Conservation (phyloP, 73 alveolate species). For the Tetrahymena elliotti region DNA sequence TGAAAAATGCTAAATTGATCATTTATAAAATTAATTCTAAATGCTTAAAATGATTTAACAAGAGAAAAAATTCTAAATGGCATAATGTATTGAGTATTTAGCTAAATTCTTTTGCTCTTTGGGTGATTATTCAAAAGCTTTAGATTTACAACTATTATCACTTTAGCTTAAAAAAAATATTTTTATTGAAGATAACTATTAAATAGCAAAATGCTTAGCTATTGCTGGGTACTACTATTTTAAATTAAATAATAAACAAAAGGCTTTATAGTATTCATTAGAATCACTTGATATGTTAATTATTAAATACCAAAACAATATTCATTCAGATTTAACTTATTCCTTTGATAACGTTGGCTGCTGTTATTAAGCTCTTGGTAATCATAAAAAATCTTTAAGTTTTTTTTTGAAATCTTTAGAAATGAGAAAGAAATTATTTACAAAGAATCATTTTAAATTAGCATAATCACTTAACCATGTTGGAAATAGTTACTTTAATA, state of each 20-base stretch:
- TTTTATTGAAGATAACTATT: not conserved
- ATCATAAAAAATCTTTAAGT: not conserved
- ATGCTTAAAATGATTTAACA: too few relatives aligned
- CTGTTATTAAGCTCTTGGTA: not conserved
- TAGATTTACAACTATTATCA: not conserved
- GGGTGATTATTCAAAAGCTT: too few relatives aligned
- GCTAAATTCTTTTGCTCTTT: too few relatives aligned
- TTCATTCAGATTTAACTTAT: not conserved
- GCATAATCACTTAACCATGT: not conserved
- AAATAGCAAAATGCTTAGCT: not conserved
- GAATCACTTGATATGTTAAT: not conserved
- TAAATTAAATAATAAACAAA: too few relatives aligned
- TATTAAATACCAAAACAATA: not conserved
- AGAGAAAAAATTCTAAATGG: too few relatives aligned
- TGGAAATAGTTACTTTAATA: not conserved
- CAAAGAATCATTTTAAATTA: too few relatives aligned
- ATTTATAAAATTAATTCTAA: too few relatives aligned
- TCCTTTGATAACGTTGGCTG: not conserved
- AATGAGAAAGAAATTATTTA: not conserved
- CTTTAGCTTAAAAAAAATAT: not conserved
- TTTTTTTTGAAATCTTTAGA: not conserved
- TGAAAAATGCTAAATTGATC: too few relatives aligned
- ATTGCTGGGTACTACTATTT: not conserved
- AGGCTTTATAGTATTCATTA: not conserved
- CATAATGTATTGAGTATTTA: too few relatives aligned